Evolutionary conservation across 148 eudicot species (phyloP).

Genomic region (Salicornia ramosissima): DNA sequence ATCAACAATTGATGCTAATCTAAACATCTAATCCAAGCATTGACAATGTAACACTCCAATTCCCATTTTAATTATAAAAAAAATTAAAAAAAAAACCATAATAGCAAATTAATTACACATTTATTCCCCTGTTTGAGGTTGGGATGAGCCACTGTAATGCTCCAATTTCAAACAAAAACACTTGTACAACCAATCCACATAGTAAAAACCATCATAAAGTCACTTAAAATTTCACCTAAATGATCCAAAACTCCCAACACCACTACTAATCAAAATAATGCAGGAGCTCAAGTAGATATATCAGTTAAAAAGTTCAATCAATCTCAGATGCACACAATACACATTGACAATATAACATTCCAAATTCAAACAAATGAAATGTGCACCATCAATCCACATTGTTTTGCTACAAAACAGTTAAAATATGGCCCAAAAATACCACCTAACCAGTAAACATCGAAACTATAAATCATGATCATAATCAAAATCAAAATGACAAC

Average conservation of each 20-base stretch:
- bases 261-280: background rate
- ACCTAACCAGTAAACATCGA: background rate
- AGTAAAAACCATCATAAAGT: background rate
- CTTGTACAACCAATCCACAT: background rate
- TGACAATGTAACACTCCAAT: slow-evolving; percentile 1
- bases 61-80: no score
- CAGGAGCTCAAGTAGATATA: background rate
- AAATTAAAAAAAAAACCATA: no score
- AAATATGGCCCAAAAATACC: background rate
- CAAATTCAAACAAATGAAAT: background rate
- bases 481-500: slow-evolving; percentile 15
- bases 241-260: background rate
- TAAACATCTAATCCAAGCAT: background rate
- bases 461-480: background rate
- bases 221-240: background rate
- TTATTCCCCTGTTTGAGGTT: no score
- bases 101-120: no score
- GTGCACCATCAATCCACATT: background rate
- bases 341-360: background rate
- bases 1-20: background rate
- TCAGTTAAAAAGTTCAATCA: background rate
- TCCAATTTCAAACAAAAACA: no score
- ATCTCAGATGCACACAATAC: slow-evolving; percentile 59
- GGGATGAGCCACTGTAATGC: no score
- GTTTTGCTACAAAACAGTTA: no score